Evolutionary conservation across 495 filamentous ascomycete species (phyloP).

Genomic region (Aspergillus baeticus): DNA sequence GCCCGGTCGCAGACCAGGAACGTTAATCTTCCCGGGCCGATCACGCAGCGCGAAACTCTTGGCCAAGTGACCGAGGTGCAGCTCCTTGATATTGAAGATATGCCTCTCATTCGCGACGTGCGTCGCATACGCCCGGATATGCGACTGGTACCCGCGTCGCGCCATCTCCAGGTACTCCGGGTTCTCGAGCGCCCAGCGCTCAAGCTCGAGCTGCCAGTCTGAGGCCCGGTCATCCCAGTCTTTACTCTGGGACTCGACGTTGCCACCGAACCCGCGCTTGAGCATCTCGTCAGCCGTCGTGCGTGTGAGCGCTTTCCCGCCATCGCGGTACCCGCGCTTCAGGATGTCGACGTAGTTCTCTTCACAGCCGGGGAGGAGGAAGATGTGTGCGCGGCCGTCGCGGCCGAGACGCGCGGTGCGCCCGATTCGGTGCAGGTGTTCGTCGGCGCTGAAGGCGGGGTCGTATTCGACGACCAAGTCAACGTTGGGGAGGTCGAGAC

Average conservation of each 20-base stretch:
- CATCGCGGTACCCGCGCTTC: slow-evolving; percentile 55
- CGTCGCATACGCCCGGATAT: slow-evolving; percentile 92
- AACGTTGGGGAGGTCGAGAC: slow-evolving; percentile 89
- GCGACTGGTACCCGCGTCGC: slow-evolving; percentile 80
- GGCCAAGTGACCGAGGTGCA: slow-evolving; percentile 91
- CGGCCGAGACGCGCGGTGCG: slow-evolving; percentile 91
- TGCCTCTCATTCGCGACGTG: slow-evolving; percentile 78
- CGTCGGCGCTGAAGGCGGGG: slow-evolving; percentile 83
- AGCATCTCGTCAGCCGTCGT: slow-evolving; percentile 60
- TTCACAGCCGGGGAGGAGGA: slow-evolving; percentile 85
- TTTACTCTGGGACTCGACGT: slow-evolving; percentile 34
- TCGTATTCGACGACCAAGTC: slow-evolving; percentile 95
- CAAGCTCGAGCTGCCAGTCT: slow-evolving; percentile 72
- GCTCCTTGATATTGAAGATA: slow-evolving; percentile 82
- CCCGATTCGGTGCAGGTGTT: slow-evolving; percentile 92
- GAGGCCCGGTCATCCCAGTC: slow-evolving; percentile 72
- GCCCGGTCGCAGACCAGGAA: slow-evolving; percentile 55
- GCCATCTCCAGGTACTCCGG: slow-evolving; percentile 66
- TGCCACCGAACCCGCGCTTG: slow-evolving; percentile 57
- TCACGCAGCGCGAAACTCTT: slow-evolving; percentile 91
- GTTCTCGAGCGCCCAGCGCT: slow-evolving; percentile 67
- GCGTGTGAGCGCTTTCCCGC: slow-evolving; percentile 50
- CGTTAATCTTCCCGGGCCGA: slow-evolving; percentile 80
- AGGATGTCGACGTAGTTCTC: slow-evolving; percentile 84
- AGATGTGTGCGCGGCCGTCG: slow-evolving; percentile 81